A percentile compares a stretch with the other conserved stretches of the same genome.
Conservation (phyloP, 257 asterid species). For the Lithospermum erythrorhizon region DNA sequence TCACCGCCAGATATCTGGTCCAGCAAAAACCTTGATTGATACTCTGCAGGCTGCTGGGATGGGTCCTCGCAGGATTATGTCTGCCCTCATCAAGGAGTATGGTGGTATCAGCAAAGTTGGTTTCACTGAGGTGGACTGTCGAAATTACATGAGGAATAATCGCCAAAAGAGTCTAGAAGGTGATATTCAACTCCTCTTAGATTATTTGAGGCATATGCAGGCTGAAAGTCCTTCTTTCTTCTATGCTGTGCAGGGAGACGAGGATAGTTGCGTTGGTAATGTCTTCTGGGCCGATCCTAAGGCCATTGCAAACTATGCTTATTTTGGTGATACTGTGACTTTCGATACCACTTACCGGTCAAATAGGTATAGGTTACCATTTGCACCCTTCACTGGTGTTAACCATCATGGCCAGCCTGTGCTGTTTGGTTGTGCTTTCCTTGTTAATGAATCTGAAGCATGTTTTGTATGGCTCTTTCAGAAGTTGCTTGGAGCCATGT, state of each 20-base stretch:
- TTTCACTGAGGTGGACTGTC: constrained; percentile 92
- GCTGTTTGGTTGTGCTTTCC: constrained; percentile 86
- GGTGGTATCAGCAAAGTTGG: constrained; percentile 96
- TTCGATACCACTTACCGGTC: constrained; percentile 94
- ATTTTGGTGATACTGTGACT: constrained; percentile 92
- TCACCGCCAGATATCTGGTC: constrained; percentile 90
- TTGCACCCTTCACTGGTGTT: constrained; percentile 89
- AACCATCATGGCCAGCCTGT: constrained; percentile 97
- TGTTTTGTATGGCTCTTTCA: constrained; percentile 81
- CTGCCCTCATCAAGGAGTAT: constrained; percentile 88
- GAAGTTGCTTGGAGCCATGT: constrained; percentile 91
- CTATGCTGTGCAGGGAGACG: constrained; percentile 78
- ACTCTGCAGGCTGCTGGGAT: constrained; percentile 99
- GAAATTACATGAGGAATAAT: constrained; percentile 88
- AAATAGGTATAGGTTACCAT: constrained; percentile 86
- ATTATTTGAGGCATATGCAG: constrained; percentile 80
- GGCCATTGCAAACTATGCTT: constrained; percentile 51
- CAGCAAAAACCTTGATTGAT: constrained; percentile 90
- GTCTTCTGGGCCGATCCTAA: constrained; percentile 94
- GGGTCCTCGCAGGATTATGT: constrained; percentile 98
- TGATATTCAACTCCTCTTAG: constrained; percentile 82
- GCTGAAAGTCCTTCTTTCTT: constrained; percentile 59
- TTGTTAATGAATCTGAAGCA: constrained; percentile 81
- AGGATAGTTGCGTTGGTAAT: constrained; percentile 59
- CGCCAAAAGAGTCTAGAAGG: constrained; percentile 86